A percentile compares a stretch with the other conserved stretches of the same genome.
phyloP scores from a whole-genome alignment of 1,284 basidiomycete genomes.

The Tilletiopsis washingtonensis region DNA sequence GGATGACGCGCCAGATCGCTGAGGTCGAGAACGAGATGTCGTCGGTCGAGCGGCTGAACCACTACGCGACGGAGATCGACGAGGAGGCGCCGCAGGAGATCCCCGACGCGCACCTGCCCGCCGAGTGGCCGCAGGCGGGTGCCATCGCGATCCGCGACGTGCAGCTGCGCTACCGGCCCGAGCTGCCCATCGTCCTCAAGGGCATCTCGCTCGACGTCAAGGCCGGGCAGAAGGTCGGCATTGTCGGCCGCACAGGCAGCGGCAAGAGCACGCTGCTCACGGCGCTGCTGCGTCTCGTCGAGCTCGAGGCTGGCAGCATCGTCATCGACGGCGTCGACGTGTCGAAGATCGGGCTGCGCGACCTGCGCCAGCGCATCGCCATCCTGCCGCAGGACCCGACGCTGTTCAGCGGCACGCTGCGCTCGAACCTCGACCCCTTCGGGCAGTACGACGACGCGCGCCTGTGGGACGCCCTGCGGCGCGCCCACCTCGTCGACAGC shows the following conservation, averaged over 20 bases:
- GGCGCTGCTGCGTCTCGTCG: constrained; percentile 64
- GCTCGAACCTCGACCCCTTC: constrained; percentile 48
- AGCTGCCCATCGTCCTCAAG: constrained; percentile 52
- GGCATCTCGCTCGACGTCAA: constrained; percentile 50
- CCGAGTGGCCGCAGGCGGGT: constrained; percentile 45
- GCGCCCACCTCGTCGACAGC: constrained; percentile 41
- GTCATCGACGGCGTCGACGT: constrained; percentile 63
- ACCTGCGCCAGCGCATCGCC: constrained; percentile 38
- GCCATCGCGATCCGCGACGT: constrained; percentile 40
- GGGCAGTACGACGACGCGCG: constrained; percentile 45
- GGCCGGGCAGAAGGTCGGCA: constrained; percentile 54
- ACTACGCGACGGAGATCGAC: constrained; percentile 40
- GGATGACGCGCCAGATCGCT: constrained; percentile 46
- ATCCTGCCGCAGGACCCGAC: constrained; percentile 45
- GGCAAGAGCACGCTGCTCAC: constrained; percentile 69
- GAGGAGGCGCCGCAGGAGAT: constrained; percentile 41
- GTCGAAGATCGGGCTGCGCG: constrained; percentile 51
- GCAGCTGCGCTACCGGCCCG: constrained; percentile 52
- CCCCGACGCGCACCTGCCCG: constrained; percentile 22
- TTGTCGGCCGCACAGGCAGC: constrained; percentile 52
- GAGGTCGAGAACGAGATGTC: constrained; percentile 49
- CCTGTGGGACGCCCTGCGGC: constrained; percentile 45
- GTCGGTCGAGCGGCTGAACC: constrained; percentile 43
- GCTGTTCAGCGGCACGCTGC: constrained; percentile 48
- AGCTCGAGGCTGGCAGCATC: constrained; percentile 59